Conservation (phyloP, 352 stramenopile species). For the Globisporangium cystogenes region DNA sequence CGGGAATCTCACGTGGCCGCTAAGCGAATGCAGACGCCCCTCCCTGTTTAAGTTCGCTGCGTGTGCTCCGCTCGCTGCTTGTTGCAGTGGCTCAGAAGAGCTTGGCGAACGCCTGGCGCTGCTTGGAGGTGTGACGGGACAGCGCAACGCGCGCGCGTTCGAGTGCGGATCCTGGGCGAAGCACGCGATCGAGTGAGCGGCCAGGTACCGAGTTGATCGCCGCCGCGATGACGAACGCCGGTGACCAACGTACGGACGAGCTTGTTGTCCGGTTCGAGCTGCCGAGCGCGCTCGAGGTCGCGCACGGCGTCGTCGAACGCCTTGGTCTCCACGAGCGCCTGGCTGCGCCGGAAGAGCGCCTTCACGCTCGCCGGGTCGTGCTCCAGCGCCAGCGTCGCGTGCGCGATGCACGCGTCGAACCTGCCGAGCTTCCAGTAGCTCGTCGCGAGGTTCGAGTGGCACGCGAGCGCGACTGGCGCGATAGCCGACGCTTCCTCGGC, state of each 20-base stretch:
- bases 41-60: conserved; percentile 58
- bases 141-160: conserved; percentile 22
- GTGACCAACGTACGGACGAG: conserved; percentile 30
- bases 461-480: conserved; percentile 31
- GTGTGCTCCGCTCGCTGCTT: background rate
- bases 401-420: conserved; percentile 36
- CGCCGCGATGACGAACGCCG: no score
- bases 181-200: background rate
- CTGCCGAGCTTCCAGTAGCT: conserved; percentile 46
- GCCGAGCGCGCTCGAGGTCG: conserved; percentile 35
- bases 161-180: conserved; percentile 16
- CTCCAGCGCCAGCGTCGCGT: conserved; percentile 40
- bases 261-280: conserved; percentile 38
- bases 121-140: conserved; percentile 29
- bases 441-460: conserved; percentile 57
- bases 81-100: conserved; percentile 15
- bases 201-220: no score
- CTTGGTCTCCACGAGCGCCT: conserved; percentile 48
- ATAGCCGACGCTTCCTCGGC: conserved; percentile 24
- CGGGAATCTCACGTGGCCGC: background rate
- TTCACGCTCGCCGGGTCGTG: conserved; percentile 47
- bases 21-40: conserved; percentile 30
- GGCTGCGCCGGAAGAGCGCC: conserved; percentile 57
- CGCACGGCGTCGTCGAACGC: conserved; percentile 46
- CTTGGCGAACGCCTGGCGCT: conserved; percentile 31